Base-by-base conservation (phyloP, 768 basidiomycete genomes). In the Psilocybe tampanensis region DNA sequence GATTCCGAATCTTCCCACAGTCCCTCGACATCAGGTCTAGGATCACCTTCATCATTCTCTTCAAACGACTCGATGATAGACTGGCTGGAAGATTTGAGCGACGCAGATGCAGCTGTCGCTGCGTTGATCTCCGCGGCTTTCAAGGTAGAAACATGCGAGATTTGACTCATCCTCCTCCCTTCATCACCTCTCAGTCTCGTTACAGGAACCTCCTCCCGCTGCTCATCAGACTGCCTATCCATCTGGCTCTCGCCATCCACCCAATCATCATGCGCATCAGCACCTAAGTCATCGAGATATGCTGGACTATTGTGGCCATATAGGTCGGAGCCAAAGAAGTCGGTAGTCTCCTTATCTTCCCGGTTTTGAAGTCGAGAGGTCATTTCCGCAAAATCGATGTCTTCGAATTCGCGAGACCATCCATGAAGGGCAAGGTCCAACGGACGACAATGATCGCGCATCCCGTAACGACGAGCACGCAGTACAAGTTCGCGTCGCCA, bases 401-500 rank as follows among this genome's bases (percentile, higher is more conserved):
- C 59, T 1, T 42, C 47, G 26, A 52, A 41, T 41, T 58, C 47
- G 0, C 51, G 41, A 4, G 59, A 45, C 49, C 56, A 57, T 17
- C 59, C 58, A 58, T 61, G 73, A 18, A 77, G 53, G 7, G 80
- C 67, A 68, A 79, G 76, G 41, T 81, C 79, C 75, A 86, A 73
- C 0, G 86, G 81, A 24, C 78, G 74, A 0, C 81, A 79, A 0
- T 83, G 72, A n/a, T 84, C 77, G 0, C 87, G 83, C 66, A 86
- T 71, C 0, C 86, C 86, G 12, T 86, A 81, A 24, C 76, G 75
- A 11, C 80, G 77, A 0, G 87, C 87, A 41, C 78, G 75, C 39
- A 76, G 71, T 1, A 83, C 74, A 0, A 85, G 64, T 2, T 76
- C 74, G 0, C 74, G 63, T 0, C 88, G 80, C 88, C 88, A 90